These are phyloP conservation scores for Tephrocybe rancida DNA, from an alignment of 768 basidiomycete genomes.

Conservation along the genomic window DNA sequence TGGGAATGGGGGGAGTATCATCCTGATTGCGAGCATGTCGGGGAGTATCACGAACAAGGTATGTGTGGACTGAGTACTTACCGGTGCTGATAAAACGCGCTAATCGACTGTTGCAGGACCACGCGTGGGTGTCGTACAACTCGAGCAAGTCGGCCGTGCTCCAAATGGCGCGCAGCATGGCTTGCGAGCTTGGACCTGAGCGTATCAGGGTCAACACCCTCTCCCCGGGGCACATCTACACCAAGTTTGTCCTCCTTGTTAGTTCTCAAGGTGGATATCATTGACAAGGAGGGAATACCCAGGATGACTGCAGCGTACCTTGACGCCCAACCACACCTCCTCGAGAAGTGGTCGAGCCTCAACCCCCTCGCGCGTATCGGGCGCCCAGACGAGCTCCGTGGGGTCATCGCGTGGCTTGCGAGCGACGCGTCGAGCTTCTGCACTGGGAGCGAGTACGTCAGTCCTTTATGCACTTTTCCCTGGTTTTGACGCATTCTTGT, in stretches of 20 bases:
- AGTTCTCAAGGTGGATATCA: not conserved
- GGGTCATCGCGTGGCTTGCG: conserved; percentile 72
- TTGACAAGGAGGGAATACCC: not conserved
- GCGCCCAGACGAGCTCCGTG: conserved; percentile 71
- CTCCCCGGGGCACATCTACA: conserved; percentile 79
- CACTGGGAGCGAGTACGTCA: conserved; percentile 79
- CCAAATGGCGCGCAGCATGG: conserved; percentile 84
- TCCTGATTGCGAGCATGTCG: conserved; percentile 54
- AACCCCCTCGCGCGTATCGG: conserved; percentile 77
- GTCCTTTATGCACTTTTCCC: not conserved
- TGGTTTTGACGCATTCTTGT: conserved; percentile 4
- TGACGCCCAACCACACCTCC: conserved; percentile 62
- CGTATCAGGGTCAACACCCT: conserved; percentile 75
- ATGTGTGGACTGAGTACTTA: conserved; percentile 6
- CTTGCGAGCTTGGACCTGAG: conserved; percentile 71
- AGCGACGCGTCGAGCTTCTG: conserved; percentile 78
- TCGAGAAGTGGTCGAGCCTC: conserved; percentile 66
- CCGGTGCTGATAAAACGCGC: not conserved
- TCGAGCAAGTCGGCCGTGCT: conserved; percentile 76
- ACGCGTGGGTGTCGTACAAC: conserved; percentile 79
- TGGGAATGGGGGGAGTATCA: conserved; percentile 43
- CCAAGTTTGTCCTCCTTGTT: conserved; percentile 28
- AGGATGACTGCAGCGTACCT: conserved; percentile 80
- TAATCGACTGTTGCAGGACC: conserved; percentile 41
- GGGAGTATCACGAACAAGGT: conserved; percentile 76